Evolutionary conservation across 2,329 filamentous ascomycete species (phyloP).

Genomic region (Fusarium palustre): DNA sequence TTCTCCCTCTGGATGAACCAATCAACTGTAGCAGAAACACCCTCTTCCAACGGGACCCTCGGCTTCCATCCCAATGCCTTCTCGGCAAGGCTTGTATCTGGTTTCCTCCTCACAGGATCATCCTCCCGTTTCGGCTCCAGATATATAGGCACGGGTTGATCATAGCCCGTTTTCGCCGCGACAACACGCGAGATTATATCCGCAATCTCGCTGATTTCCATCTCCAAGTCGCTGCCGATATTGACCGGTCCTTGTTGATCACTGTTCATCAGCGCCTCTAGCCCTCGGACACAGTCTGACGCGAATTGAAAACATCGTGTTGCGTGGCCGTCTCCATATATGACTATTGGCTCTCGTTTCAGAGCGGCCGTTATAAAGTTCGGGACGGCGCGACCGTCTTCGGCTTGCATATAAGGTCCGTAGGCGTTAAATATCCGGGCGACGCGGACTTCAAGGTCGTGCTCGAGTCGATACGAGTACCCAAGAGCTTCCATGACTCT

Average conservation of each 20-base stretch:
- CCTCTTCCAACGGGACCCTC: conserved; percentile 22
- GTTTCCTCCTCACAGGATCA: conserved; percentile 31
- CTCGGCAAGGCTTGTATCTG: conserved; percentile 28
- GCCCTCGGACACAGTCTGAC: conserved; percentile 18
- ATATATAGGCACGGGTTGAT: conserved; percentile 8
- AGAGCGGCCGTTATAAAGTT: conserved; percentile 40
- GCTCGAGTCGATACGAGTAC: conserved; percentile 45
- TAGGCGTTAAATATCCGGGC: conserved; percentile 41
- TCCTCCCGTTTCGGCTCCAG: conserved; percentile 34
- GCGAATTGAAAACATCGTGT: conserved; percentile 35
- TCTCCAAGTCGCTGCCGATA: conserved; percentile 35
- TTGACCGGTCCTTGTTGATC: conserved; percentile 31
- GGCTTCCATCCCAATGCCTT: conserved; percentile 30
- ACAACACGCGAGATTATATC: conserved; percentile 29
- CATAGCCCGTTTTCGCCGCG: conserved; percentile 20
- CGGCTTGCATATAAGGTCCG: conserved; percentile 25
- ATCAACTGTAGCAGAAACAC: conserved; percentile 29
- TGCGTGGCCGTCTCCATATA: conserved; percentile 35
- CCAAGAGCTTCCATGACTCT: conserved; percentile 54
- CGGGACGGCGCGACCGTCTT: conserved; percentile 33
- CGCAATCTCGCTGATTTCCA: conserved; percentile 32
- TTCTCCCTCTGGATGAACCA: conserved; percentile 35
- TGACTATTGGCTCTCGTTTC: conserved; percentile 28
- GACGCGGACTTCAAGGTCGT: conserved; percentile 41
- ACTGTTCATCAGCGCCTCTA: conserved; percentile 37